Percentiles rank a stretch among this genome's conserved stretches.
Conservation (phyloP, 140 eudicot species). For the Senecio squalidus region DNA sequence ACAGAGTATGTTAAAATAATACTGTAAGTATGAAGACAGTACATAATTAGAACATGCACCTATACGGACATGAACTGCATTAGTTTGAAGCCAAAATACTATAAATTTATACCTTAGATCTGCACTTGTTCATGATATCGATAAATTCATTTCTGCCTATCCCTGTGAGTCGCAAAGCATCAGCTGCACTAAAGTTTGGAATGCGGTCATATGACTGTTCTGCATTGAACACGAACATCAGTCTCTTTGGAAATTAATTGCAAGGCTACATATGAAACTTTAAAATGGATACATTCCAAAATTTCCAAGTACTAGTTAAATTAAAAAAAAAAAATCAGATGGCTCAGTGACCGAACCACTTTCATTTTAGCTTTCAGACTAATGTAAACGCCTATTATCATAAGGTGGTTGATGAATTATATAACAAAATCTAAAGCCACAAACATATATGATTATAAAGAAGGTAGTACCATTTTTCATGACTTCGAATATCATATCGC, state of each 20-base stretch:
- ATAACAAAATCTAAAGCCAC: not conserved
- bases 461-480: constrained; percentile 81
- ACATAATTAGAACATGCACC: constrained; percentile 5
- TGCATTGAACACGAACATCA: constrained; percentile 41
- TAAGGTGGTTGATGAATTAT: constrained; percentile 9
- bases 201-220: constrained; percentile 99
- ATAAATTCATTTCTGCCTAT: constrained; percentile 98
- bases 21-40: too few relatives aligned
- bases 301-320: not conserved
- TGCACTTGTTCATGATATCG: constrained; percentile 98
- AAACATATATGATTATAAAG: not conserved
- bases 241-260: constrained; percentile 8
- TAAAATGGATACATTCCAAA: not conserved
- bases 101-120: constrained; percentile 72
- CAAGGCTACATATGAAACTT: not conserved
- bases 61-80: constrained; percentile 1
- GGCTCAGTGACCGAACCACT: not conserved
- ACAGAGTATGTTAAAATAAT: not conserved
- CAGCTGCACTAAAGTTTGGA: constrained; percentile 98
- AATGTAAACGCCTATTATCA: not conserved
- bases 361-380: not conserved
- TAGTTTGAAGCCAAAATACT: constrained; percentile 9
- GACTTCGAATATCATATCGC: constrained; percentile 95
- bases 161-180: constrained; percentile 93
- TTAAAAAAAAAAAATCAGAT: too few relatives aligned